These are phyloP conservation scores for Haberlea rhodopensis DNA, from an alignment of 257 asterid genomes.

Conservation along the genomic window DNA sequence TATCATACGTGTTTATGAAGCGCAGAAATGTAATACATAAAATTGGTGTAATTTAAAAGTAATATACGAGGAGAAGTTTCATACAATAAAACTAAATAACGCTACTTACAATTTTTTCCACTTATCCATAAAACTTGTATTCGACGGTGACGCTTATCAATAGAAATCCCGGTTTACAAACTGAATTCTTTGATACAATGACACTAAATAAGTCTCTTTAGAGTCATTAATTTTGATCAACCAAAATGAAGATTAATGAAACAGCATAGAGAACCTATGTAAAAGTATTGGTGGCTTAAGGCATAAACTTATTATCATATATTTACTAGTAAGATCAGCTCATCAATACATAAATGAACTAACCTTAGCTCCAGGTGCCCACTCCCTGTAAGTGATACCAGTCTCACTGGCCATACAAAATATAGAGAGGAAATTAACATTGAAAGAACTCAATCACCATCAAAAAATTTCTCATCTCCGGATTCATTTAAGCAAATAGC, in stretches of 20 bases:
- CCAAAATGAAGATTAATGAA: neutral
- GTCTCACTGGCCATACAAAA: slow-evolving; percentile 65
- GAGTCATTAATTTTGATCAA: neutral
- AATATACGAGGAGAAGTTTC: too few relatives aligned
- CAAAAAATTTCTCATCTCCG: neutral
- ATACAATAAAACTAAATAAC: too few relatives aligned
- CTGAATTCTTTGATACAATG: neutral
- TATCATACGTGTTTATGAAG: too few relatives aligned
- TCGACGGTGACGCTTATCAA: too few relatives aligned
- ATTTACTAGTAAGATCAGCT: neutral
- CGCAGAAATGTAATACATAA: too few relatives aligned
- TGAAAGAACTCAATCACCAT: slow-evolving; percentile 9
- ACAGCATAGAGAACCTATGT: neutral
- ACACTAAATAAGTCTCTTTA: neutral
- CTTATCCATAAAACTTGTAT: neutral
- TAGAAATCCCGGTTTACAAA: neutral
- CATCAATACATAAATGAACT: slow-evolving; percentile 30
- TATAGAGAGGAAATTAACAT: slow-evolving; percentile 22
- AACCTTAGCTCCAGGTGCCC: slow-evolving; percentile 99
- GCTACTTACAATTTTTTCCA: neutral
- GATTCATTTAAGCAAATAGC: slow-evolving; percentile 17
- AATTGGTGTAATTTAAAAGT: neutral
- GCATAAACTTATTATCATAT: too few relatives aligned
- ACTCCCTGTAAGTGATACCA: slow-evolving; percentile 94
- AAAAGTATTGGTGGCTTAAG: neutral